Conservation (phyloP, 2,329 filamentous ascomycete genomes). For the Didymosphaeria variabile region DNA sequence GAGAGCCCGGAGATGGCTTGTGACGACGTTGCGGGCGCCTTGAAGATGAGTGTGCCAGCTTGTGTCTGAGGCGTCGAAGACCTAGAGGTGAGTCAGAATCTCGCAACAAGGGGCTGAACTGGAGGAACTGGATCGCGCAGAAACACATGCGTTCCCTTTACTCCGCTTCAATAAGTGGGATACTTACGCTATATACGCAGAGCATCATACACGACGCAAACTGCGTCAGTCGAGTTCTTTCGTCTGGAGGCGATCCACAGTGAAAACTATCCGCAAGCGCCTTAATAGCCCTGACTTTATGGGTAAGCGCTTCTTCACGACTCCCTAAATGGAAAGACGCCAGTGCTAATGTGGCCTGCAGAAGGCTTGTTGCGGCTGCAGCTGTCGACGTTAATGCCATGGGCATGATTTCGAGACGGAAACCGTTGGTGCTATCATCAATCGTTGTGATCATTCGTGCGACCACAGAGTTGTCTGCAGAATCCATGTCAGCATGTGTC, state of each 20-base stretch:
- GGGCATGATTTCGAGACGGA: conserved; percentile 57
- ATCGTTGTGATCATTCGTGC: conserved; percentile 60
- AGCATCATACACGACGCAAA: conserved; percentile 62
- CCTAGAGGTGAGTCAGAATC: conserved; percentile 41
- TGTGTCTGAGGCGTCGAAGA: conserved; percentile 60
- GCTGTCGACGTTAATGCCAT: conserved; percentile 54
- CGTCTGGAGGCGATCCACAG: conserved; percentile 21
- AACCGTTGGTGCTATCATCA: conserved; percentile 56
- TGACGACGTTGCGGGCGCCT: conserved; percentile 40
- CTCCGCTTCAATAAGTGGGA: not conserved
- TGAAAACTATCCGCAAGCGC: conserved; percentile 52
- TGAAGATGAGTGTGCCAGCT: conserved; percentile 58
- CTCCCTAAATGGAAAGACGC: conserved; percentile 56
- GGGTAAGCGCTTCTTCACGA: conserved; percentile 51
- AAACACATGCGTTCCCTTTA: not conserved
- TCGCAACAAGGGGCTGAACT: not conserved
- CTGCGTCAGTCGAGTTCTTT: conserved; percentile 44
- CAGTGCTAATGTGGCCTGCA: conserved; percentile 57
- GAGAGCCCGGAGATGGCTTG: not conserved
- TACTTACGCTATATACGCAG: conserved; percentile 59
- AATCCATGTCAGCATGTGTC: conserved; percentile 27
- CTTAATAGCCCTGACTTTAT: conserved; percentile 55
- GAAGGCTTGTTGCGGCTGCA: conserved; percentile 49
- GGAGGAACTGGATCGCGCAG: not conserved
- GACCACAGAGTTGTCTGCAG: conserved; percentile 51